Percentiles rank a stretch among this genome's conserved stretches.
Evolutionary conservation across 2,329 filamentous ascomycete genomes (phyloP).

Genomic region (Nakataea oryzae): DNA sequence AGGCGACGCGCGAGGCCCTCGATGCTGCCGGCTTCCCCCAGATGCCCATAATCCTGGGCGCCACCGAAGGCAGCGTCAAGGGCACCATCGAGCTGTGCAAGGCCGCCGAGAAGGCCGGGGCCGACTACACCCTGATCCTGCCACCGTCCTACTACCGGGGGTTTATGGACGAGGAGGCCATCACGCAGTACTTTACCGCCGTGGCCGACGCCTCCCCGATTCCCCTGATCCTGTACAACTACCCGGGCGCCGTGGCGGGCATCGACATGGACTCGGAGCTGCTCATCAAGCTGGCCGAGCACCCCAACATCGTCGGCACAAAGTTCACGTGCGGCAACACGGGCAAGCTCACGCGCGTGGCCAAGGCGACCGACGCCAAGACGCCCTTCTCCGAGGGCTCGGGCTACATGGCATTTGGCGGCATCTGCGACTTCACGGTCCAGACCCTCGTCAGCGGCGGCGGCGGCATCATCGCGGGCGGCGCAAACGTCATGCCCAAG

Average conservation of each 20-base stretch:
- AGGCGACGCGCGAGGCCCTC: slow-evolving; percentile 69
- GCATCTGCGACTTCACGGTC: slow-evolving; percentile 78
- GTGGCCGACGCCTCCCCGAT: slow-evolving; percentile 69
- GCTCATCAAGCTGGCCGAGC: slow-evolving; percentile 66
- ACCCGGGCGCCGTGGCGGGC: slow-evolving; percentile 75
- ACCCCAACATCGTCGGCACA: slow-evolving; percentile 77
- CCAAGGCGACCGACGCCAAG: slow-evolving; percentile 59
- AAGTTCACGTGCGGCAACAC: slow-evolving; percentile 92
- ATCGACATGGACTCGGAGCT: slow-evolving; percentile 87
- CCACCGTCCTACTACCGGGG: slow-evolving; percentile 76
- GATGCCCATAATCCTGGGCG: slow-evolving; percentile 74
- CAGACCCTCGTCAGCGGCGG: slow-evolving; percentile 73
- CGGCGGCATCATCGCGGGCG: slow-evolving; percentile 75
- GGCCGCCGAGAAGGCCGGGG: slow-evolving; percentile 57
- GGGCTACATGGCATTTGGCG: slow-evolving; percentile 78
- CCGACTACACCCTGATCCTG: slow-evolving; percentile 70
- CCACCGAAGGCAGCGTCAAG: slow-evolving; percentile 70
- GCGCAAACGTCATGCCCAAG: slow-evolving; percentile 79
- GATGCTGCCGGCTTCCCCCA: slow-evolving; percentile 67
- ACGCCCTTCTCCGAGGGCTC: slow-evolving; percentile 49
- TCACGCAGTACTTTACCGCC: slow-evolving; percentile 44
- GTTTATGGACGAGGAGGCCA: slow-evolving; percentile 62
- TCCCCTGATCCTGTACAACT: slow-evolving; percentile 83
- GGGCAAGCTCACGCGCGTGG: slow-evolving; percentile 78
- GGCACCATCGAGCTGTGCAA: slow-evolving; percentile 69